phyloP scores from a whole-genome alignment of 345 rosid species.

The Brassica carinata region DNA sequence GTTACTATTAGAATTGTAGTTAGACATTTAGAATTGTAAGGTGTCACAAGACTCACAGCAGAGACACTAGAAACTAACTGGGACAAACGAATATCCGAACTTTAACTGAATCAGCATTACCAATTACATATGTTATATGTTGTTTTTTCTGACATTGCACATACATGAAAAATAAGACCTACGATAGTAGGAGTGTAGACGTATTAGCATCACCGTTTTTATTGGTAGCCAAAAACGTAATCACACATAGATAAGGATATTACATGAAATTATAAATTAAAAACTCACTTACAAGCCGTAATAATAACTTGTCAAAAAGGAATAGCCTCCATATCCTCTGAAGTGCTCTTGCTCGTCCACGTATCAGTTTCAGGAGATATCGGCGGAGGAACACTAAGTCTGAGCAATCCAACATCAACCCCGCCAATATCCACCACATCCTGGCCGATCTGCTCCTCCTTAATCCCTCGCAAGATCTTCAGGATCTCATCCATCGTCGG shows the following conservation, averaged over 20 bases:
- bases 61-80: no score
- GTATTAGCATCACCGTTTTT: not conserved
- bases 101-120: no score
- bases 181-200: not conserved
- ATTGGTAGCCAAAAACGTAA: not conserved
- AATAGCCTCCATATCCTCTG: not conserved
- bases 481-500: not conserved
- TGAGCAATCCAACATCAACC: not conserved
- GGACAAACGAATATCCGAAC: no score
- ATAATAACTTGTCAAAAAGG: not conserved
- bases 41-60: no score
- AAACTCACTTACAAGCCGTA: not conserved
- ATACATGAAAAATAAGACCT: not conserved
- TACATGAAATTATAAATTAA: not conserved
- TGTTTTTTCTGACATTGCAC: not conserved
- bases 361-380: not conserved
- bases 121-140: not conserved
- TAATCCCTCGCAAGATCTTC: not conserved
- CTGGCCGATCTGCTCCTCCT: not conserved
- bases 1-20: no score
- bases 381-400: not conserved
- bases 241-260: no score
- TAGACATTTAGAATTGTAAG: no score
- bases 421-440: not conserved
- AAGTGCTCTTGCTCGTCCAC: not conserved